Conservation (phyloP, 2,329 filamentous ascomycete genomes). For the Fusarium floridanum region DNA sequence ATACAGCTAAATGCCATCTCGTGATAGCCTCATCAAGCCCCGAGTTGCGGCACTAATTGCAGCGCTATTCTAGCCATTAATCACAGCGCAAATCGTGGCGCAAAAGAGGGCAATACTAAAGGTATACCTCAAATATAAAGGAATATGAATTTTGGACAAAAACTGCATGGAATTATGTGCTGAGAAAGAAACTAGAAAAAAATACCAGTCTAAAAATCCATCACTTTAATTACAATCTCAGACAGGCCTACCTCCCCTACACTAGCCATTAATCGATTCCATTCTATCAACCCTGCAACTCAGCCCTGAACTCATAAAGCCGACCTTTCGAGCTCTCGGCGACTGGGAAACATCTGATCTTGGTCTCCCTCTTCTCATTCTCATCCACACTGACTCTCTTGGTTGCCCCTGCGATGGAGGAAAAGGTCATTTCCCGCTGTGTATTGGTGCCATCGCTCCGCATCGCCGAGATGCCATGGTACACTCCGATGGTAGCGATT, state of each 20-base stretch:
- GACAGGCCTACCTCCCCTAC: not conserved
- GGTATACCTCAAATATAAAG: not conserved
- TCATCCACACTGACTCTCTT: conserved; percentile 30
- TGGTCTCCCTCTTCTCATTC: conserved; percentile 17
- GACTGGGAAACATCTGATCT: conserved; percentile 29
- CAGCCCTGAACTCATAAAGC: conserved; percentile 31
- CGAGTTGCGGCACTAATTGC: not conserved
- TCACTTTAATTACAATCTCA: not conserved
- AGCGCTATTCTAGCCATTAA: too few relatives aligned
- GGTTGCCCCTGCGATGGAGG: conserved; percentile 31
- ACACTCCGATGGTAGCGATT: conserved; percentile 28
- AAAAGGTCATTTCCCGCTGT: conserved; percentile 36
- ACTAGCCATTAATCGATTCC: not conserved
- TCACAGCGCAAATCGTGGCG: not conserved
- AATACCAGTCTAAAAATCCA: not conserved
- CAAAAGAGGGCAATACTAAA: not conserved
- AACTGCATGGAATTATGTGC: not conserved
- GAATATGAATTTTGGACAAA: not conserved
- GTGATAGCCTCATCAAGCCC: not conserved
- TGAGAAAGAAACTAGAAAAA: not conserved
- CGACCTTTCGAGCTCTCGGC: conserved; percentile 12
- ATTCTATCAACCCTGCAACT: conserved; percentile 17
- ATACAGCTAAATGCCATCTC: not conserved
- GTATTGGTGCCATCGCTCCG: conserved; percentile 15
- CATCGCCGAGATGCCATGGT: conserved; percentile 31